Evolutionary conservation across 305 asterid genomes (phyloP), one percentile per base, ranked within the genome.

Genomic region (Petunia hybrid): DNA sequence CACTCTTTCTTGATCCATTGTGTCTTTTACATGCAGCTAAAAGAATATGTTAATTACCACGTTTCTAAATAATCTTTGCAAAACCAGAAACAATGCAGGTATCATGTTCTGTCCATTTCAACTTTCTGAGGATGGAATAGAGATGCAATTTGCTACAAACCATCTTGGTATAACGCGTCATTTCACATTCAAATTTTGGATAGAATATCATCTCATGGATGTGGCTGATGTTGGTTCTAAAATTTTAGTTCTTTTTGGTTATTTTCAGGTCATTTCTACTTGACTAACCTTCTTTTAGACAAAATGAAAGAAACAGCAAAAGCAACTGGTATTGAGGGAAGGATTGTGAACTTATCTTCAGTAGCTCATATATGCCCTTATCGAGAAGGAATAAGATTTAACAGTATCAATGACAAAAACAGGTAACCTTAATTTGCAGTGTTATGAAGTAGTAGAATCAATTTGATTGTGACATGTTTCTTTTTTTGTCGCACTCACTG

Each of bases 81-180:
- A 53, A 84, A 84, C 57, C 92, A 91, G 96, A 87, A 94, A 94
- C 81, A 94, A 94, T 84, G 98, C 97, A n/a, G 97, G 98, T 4
- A 83, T 92, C 79, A 94, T 94, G 98, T 91, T 89, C 87, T 91
- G 97, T 64, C 98, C 98, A 13, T 89, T 82, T 80, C 89, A 91
- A 86, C 94, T 92, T 78, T 94, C 97, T 1, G 85, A 88, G 81
- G 97, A 94, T 85, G 97, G 94, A 78, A 80, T 88, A 16, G 98
- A 94, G 87, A 87, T 89, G 64, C 98, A 94, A 60, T 90, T 94
- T 62, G 97, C 98, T 0, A 92, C 97, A 10, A 92, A 94, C 85
- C 94, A 94, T 89, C 92, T 94, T 1, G 98, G 98, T 92, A 83
- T 62, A 31, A 45, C 5, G 22, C 2, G 60, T 22, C 9, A 1